A percentile compares a stretch with the other conserved stretches of the same genome.
Conservation (phyloP, 2,329 filamentous ascomycete genomes). For the Cordyceps javanica region DNA sequence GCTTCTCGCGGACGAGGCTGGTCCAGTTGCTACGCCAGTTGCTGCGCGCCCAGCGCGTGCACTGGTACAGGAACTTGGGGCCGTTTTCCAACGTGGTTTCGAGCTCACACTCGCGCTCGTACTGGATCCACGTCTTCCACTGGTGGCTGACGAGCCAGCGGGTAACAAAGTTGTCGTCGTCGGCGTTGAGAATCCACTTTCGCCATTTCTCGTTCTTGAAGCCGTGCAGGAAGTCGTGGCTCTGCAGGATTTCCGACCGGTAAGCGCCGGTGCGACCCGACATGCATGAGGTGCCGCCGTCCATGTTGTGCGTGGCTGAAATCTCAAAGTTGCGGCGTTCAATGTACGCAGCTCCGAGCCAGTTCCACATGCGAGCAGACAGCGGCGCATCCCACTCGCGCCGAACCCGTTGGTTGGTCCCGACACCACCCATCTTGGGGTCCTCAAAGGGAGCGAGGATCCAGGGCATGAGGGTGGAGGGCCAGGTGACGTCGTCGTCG, state of each 20-base stretch:
- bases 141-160: constrained; percentile 88
- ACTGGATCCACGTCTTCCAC: constrained; percentile 95
- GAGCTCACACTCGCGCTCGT: constrained; percentile 83
- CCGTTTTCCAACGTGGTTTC: constrained; percentile 90
- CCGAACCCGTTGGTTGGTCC: constrained; percentile 81
- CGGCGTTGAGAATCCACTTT: constrained; percentile 84
- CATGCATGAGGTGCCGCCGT: constrained; percentile 94
- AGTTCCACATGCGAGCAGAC: constrained; percentile 68
- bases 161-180: constrained; percentile 98
- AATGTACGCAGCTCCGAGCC: constrained; percentile 86
- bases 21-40: constrained; percentile 98
- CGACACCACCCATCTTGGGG: constrained; percentile 76
- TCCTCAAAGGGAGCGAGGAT: constrained; percentile 90
- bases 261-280: constrained; percentile 92
- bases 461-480: constrained; percentile 78
- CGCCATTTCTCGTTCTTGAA: constrained; percentile 92
- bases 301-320: constrained; percentile 88
- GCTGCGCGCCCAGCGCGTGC: constrained; percentile 89
- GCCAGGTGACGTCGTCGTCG: constrained; percentile 95
- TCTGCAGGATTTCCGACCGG: constrained; percentile 78
- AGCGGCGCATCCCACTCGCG: constrained; percentile 57
- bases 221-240: constrained; percentile 76
- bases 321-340: constrained; percentile 95
- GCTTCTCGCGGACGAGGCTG: constrained; percentile 74
- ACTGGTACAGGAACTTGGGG: constrained; percentile 85